Evolutionary conservation across 2,329 filamentous ascomycete species (phyloP), one percentile per base, ranked within the genome.

Genomic region (Rhinocladiella similis): DNA sequence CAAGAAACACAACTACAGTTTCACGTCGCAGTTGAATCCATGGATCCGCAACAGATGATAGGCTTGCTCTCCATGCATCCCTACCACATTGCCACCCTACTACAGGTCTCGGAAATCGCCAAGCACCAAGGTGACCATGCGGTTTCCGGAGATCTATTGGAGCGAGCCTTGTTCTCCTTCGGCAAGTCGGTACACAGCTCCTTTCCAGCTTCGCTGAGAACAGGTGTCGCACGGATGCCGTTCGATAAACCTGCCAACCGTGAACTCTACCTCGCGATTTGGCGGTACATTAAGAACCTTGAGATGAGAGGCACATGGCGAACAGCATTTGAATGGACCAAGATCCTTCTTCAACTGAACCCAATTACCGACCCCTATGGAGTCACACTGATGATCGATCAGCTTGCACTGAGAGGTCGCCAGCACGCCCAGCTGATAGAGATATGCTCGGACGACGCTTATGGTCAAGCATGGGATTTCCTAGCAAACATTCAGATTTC

Each of bases 321-420:
- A 46, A 97, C 94, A 1, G 91, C 91, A 0, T 85, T 96, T 47
- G 94, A 97, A 72, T 99, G 94, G 92, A 83, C 90, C 5, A 96
- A 94, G 73, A 75, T 97, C 5, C 77, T 97, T 9, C 80, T 95
- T 27, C 83, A 86, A 56, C 74, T 97, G 56, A 84, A 91, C 63
- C 85, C 85, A 3, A 75, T 80, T 47, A 76, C 79, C 3, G 94
- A 99, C 68, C 91, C 91, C 0, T 97, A 96, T 67, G 89, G 85
- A 46, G 83, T 96, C 67, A 81, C 86, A 58, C 83, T 96, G 53
- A 82, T 91, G 61, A 83, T 96, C 47, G 93, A 97, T 68, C 84
- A 91, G 61, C 80, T 96, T 51, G 91, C 91, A 1, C 78, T 97
- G n/a, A 85, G 90, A 53, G 88, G 90, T 3, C 81, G 87, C 60